These are phyloP conservation scores for Diplogelasinospora grovesii DNA, from an alignment of 495 filamentous ascomycete genomes.

Conservation along the genomic window DNA sequence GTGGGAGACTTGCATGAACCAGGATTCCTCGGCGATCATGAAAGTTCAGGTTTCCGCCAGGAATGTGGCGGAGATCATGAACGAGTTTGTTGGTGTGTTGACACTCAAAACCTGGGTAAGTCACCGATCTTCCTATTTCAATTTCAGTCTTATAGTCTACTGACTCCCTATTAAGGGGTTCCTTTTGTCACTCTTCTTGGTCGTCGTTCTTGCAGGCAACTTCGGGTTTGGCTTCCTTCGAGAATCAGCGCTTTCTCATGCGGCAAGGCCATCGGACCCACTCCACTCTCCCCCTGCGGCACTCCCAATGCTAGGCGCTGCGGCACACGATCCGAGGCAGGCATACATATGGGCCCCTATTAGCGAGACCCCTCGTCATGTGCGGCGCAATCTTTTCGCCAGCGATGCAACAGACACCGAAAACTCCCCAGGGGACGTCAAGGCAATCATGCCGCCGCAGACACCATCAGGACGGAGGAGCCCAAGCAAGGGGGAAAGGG, in stretches of 20 bases:
- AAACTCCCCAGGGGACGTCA: constrained; percentile 25
- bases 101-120: constrained; percentile 56
- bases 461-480: constrained; percentile 35
- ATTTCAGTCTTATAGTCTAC: not conserved
- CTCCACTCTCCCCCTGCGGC: constrained; percentile 28
- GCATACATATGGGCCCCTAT: constrained; percentile 39
- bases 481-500: constrained; percentile 39
- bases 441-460: constrained; percentile 31
- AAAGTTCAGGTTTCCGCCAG: constrained; percentile 34
- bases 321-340: constrained; percentile 27
- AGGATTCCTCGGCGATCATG: constrained; percentile 35
- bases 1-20: constrained; percentile 84
- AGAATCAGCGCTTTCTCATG: constrained; percentile 16
- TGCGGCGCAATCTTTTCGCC: constrained; percentile 24
- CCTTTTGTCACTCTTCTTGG: constrained; percentile 48
- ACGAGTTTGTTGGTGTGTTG: constrained; percentile 40
- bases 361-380: constrained; percentile 35
- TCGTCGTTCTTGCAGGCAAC: constrained; percentile 50
- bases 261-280: constrained; percentile 13
- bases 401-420: constrained; percentile 40
- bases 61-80: constrained; percentile 40
- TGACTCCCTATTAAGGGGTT: constrained; percentile 37
- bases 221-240: constrained; percentile 42
- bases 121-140: constrained; percentile 37
- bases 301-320: constrained; percentile 19